phyloP scores from a whole-genome alignment of 371 early-diverging fungal species.

The Lichtheimia ornata region DNA sequence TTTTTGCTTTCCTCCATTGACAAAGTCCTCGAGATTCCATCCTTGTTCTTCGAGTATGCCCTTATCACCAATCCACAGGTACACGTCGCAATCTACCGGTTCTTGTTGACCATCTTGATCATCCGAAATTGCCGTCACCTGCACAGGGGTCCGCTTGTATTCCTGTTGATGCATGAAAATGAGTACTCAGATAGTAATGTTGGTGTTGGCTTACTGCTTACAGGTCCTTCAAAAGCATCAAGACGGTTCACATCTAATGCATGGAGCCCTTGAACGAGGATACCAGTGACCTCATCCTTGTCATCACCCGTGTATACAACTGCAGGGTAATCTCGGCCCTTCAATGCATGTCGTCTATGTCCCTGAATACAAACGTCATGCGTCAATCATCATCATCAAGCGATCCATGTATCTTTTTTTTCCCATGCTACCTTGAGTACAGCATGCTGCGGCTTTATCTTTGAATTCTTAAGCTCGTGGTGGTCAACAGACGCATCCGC shows the following conservation, averaged over 20 bases:
- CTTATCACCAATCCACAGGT: slow-evolving; percentile 35
- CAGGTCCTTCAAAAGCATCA: slow-evolving; percentile 46
- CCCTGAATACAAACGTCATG: slow-evolving; percentile 28
- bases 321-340: slow-evolving; percentile 38
- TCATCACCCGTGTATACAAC: slow-evolving; percentile 24
- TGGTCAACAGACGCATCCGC: too few relatives aligned
- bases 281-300: slow-evolving; percentile 29
- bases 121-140: slow-evolving; percentile 8
- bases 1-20: slow-evolving; percentile 14
- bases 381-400: not conserved
- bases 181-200: not conserved
- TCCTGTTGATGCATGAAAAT: slow-evolving; percentile 20
- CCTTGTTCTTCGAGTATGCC: slow-evolving; percentile 26
- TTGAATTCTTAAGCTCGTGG: too few relatives aligned
- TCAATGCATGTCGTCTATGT: slow-evolving; percentile 34
- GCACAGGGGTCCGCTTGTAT: slow-evolving; percentile 26
- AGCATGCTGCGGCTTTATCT: too few relatives aligned
- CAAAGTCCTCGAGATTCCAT: slow-evolving; percentile 32
- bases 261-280: slow-evolving; percentile 30
- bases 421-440: too few relatives aligned
- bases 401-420: too few relatives aligned
- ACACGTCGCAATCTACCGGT: slow-evolving; percentile 24
- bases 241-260: slow-evolving; percentile 27
- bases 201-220: slow-evolving; percentile 11
- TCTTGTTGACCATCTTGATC: not conserved